Evolutionary conservation across 768 basidiomycete species (phyloP).

Genomic region (Mycena pura): DNA sequence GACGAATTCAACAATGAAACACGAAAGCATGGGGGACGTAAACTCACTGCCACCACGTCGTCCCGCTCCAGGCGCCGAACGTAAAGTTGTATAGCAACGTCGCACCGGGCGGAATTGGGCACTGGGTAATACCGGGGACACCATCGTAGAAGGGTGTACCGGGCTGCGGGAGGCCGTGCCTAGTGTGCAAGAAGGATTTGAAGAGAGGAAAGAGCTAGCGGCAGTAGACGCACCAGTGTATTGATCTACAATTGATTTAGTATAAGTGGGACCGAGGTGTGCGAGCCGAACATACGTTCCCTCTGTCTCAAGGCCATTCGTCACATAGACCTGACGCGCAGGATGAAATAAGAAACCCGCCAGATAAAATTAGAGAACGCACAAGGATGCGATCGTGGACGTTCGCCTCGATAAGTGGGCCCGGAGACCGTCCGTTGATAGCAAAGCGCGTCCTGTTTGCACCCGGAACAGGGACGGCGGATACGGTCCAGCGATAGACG

Average conservation of each 20-base stretch:
- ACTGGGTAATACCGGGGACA: constrained; percentile 53
- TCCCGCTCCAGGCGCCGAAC: constrained; percentile 50
- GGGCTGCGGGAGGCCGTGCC: constrained; percentile 41
- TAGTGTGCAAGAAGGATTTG: not conserved
- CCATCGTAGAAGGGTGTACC: constrained; percentile 57
- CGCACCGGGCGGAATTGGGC: constrained; percentile 59
- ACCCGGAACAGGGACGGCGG: constrained; percentile 44
- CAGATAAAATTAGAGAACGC: not conserved
- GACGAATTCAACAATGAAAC: constrained; percentile 36
- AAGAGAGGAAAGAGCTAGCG: not conserved
- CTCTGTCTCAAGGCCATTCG: constrained; percentile 37
- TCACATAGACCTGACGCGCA: constrained; percentile 37
- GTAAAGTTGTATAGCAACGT: constrained; percentile 48
- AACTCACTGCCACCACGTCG: constrained; percentile 57
- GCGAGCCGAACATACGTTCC: constrained; percentile 33
- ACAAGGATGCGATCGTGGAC: constrained; percentile 41
- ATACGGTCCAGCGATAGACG: constrained; percentile 51
- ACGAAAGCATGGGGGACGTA: not conserved
- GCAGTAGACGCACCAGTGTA: constrained; percentile 31
- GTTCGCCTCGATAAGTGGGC: constrained; percentile 47
- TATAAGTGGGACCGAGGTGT: not conserved
- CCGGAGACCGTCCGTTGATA: constrained; percentile 52
- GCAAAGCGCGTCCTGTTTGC: constrained; percentile 50
- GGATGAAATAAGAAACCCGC: not conserved
- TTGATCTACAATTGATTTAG: constrained; percentile 26